A percentile compares a stretch with the other conserved stretches of the same genome.
Conservation (phyloP, 2,329 filamentous ascomycete species). For the Diplodia seriata region DNA sequence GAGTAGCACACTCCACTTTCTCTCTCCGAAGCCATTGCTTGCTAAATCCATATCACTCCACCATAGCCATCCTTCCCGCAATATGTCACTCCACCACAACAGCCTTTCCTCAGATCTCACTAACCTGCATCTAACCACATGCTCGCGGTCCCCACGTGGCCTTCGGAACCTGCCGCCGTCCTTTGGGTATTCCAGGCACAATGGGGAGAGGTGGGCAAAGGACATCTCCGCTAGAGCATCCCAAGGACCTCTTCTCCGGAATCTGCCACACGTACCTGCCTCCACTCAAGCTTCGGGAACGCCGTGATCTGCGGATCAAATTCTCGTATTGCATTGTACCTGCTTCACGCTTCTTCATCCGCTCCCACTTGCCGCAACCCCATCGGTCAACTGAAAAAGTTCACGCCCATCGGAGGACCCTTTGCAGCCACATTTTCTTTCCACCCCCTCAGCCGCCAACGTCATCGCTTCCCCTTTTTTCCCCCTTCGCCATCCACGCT, state of each 20-base stretch:
- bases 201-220: no score
- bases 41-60: slow-evolving; percentile 27
- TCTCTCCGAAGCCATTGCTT: not conserved
- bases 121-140: not conserved
- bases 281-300: not conserved
- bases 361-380: not conserved
- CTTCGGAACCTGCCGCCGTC: not conserved
- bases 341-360: not conserved
- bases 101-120: not conserved
- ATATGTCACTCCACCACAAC: slow-evolving; percentile 12
- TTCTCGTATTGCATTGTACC: not conserved
- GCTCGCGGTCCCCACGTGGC: not conserved
- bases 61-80: slow-evolving; percentile 2
- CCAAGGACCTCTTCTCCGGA: not conserved
- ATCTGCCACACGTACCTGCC: not conserved
- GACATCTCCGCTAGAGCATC: not conserved
- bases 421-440: not conserved
- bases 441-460: not conserved
- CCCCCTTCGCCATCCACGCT: not conserved
- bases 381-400: not conserved
- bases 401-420: not conserved
- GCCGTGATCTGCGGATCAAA: not conserved
- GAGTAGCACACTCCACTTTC: slow-evolving; percentile 10
- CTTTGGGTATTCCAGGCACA: not conserved
- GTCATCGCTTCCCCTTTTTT: not conserved